Base-by-base conservation (phyloP, 2,329 filamentous ascomycete genomes). In the Coniochaeta hoffmannii region DNA sequence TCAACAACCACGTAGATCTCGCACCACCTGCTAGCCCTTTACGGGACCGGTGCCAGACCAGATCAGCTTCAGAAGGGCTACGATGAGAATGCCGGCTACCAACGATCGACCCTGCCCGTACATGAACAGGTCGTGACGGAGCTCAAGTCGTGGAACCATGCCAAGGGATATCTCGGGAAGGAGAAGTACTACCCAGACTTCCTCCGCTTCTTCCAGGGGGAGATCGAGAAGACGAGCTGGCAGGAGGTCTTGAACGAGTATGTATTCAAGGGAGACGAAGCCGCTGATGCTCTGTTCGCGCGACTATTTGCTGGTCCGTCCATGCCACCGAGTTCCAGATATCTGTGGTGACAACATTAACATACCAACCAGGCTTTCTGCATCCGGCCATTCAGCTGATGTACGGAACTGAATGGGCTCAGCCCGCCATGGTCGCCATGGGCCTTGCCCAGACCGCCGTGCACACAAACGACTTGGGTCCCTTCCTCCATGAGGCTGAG, bases 381-480 rank as follows among this genome's bases (percentile, higher is more conserved):
- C 90, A 96, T 65, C 90, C 90, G 1, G 72, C 94, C 15, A 92
- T 96, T 59, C 90, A 96, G 66, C 78, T 96, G 19, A 88, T 90
- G 51, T 96, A 90, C 65, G 91, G 88, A 4, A 67, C 96, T 34
- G 90, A 96, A 66, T 96, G 90, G 73, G 68, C 79, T 10, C 90
- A 96, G 65, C 89, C 89, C 1, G 88, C 88, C 35, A 84, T 96
- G 57, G 78, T 96, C 28, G 89, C 90, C 6, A 83, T 93, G 71
- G 90, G 76, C 1, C 80, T 96, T 17, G 89, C 91, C 0, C 86
- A 95, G 71, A 77, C 87, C 1, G 83, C 87, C 8, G 81, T 90
- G 1, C 89, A 95, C 65, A 72, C 76, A 7, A 71, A 77, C 44
- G 79, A 79, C 68, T 74, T 87, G 1, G 73, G 70, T 1, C 60